phyloP scores from a whole-genome alignment of 371 early-diverging fungal genomes.

The Mortierella polycephala region DNA sequence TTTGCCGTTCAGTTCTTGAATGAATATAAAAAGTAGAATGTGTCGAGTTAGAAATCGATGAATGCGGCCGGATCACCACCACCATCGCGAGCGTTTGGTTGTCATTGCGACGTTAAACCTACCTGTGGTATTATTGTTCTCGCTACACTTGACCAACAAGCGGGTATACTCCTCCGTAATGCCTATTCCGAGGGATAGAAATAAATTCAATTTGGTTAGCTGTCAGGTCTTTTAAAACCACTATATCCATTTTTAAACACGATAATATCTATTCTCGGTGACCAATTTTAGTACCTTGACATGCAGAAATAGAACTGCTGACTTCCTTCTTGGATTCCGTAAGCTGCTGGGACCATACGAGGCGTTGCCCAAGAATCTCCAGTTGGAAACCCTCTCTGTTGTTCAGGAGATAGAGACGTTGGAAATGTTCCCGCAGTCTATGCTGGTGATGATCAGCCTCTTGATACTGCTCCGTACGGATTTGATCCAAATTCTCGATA shows the following conservation, averaged over 20 bases:
- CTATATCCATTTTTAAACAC: not conserved
- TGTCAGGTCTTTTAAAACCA: not conserved
- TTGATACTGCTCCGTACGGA: constrained; percentile 32
- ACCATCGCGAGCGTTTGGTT: not conserved
- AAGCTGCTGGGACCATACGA: constrained; percentile 52
- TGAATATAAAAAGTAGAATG: not conserved
- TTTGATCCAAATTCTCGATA: constrained; percentile 41
- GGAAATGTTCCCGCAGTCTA: constrained; percentile 30
- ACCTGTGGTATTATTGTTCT: constrained; percentile 21
- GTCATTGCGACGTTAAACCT: not conserved
- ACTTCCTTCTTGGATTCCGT: constrained; percentile 30
- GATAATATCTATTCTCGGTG: not conserved
- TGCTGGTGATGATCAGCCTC: constrained; percentile 40
- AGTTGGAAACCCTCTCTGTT: constrained; percentile 46
- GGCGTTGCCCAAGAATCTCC: constrained; percentile 48
- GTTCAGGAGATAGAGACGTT: constrained; percentile 24
- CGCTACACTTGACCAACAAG: constrained; percentile 14
- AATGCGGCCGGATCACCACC: not conserved
- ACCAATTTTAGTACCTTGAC: constrained; percentile 23
- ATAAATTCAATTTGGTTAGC: not conserved
- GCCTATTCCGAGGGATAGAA: constrained; percentile 4
- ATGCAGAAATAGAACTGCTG: constrained; percentile 9
- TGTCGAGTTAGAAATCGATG: not conserved
- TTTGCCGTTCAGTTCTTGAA: constrained; percentile 26
- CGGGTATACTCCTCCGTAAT: constrained; percentile 23